Conservation (phyloP, 163 green algal genomes). For the Volvox carteri region DNA sequence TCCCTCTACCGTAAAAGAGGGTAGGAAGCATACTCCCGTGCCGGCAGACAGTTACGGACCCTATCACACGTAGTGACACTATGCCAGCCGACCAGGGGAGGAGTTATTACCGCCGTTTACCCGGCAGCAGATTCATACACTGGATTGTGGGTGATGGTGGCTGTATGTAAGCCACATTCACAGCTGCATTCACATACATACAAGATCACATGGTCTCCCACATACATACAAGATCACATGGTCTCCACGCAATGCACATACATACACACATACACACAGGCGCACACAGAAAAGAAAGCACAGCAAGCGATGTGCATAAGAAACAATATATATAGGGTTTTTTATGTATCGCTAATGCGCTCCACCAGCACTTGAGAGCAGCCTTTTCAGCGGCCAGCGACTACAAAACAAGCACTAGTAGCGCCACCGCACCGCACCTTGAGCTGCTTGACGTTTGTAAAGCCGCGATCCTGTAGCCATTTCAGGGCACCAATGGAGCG, state of each 20-base stretch:
- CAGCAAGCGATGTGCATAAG: neutral
- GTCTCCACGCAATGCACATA: neutral
- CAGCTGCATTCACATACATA: too few relatives aligned
- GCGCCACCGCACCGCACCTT: neutral
- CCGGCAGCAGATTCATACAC: too few relatives aligned
- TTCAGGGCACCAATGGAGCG: constrained; percentile 55
- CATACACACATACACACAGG: neutral
- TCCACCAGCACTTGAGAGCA: neutral
- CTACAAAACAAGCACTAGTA: neutral
- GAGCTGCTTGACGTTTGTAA: constrained; percentile 46
- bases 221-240: too few relatives aligned
- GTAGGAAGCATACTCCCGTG: too few relatives aligned
- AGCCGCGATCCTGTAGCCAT: constrained; percentile 46
- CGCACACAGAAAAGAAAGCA: neutral
- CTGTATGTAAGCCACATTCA: too few relatives aligned
- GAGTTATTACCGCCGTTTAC: too few relatives aligned
- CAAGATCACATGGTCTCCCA: too few relatives aligned
- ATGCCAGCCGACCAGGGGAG: too few relatives aligned
- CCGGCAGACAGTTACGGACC: too few relatives aligned
- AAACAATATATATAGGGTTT: neutral
- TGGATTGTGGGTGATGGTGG: too few relatives aligned
- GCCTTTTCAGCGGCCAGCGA: neutral
- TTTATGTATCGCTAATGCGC: neutral
- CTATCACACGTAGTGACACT: too few relatives aligned
- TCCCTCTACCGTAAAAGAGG: too few relatives aligned